Conservation (phyloP, 768 basidiomycete genomes). For the Pleurotus tuoliensis region DNA sequence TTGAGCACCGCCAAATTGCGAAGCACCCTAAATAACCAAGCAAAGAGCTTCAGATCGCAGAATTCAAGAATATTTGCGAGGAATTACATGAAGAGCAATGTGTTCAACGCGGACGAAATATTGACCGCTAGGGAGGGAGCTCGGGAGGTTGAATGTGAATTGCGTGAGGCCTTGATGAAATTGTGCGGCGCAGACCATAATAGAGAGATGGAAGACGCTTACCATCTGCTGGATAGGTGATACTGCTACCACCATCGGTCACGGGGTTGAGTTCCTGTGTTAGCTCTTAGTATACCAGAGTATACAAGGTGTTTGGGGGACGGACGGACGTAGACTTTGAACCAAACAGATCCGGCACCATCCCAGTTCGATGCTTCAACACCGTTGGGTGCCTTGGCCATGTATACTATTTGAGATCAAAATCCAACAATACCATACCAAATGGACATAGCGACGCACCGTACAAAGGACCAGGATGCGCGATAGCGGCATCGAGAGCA, state of each 20-base stretch:
- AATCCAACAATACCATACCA: background rate
- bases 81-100: background rate
- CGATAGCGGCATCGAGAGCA: conserved; percentile 35
- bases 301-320: too few relatives aligned
- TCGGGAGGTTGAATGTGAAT: conserved; percentile 35
- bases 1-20: conserved; percentile 36
- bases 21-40: conserved; percentile 37
- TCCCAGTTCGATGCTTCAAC: conserved; percentile 33
- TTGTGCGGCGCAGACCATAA: background rate
- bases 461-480: conserved; percentile 39
- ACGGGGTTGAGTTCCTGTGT: conserved; percentile 33
- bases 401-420: conserved; percentile 24
- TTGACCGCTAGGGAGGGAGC: conserved; percentile 33
- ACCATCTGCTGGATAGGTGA: conserved; percentile 43
- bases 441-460: conserved; percentile 8
- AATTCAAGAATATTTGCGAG: conserved; percentile 11
- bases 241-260: conserved; percentile 41
- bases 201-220: conserved; percentile 9
- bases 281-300: background rate
- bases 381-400: conserved; percentile 35
- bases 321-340: conserved; percentile 24
- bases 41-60: conserved; percentile 22
- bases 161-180: conserved; percentile 17
- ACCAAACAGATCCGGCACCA: conserved; percentile 46
- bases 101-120: background rate